A percentile compares a stretch with the other conserved stretches of the same genome.
Conservation (phyloP, 1,284 basidiomycete species). For the Fomitopsis pinicola region DNA sequence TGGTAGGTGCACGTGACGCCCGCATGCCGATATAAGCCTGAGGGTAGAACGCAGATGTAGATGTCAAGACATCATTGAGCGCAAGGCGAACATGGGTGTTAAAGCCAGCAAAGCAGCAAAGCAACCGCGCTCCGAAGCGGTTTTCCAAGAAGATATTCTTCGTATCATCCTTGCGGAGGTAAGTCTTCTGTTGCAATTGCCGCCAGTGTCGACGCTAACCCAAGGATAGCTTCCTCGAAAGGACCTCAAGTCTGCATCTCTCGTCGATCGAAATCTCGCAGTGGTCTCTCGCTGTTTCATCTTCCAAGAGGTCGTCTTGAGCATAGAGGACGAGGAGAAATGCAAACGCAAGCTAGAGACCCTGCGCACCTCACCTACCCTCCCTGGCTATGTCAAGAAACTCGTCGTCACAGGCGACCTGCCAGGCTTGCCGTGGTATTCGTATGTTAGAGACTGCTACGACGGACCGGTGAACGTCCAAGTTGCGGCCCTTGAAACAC, state of each 20-base stretch:
- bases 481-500: neutral
- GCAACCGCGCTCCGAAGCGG: neutral
- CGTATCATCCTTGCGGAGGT: neutral
- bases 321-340: neutral
- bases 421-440: neutral
- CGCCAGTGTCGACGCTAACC: neutral
- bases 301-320: neutral
- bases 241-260: neutral
- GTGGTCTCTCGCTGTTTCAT: neutral
- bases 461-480: neutral
- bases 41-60: too few relatives aligned
- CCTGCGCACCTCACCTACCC: neutral
- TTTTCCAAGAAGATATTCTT: neutral
- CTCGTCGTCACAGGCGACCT: neutral
- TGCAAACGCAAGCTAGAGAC: neutral
- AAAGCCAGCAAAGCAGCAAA: neutral
- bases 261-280: neutral
- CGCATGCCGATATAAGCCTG: too few relatives aligned
- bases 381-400: neutral
- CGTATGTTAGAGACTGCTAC: neutral
- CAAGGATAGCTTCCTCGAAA: neutral
- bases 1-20: too few relatives aligned
- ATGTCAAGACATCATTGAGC: too few relatives aligned
- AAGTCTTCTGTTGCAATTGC: neutral
- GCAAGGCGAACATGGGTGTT: neutral